Percentiles rank a stretch among this genome's conserved stretches.
Conservation (phyloP, 768 basidiomycete species). For the Omphalotus guepiniiformis region DNA sequence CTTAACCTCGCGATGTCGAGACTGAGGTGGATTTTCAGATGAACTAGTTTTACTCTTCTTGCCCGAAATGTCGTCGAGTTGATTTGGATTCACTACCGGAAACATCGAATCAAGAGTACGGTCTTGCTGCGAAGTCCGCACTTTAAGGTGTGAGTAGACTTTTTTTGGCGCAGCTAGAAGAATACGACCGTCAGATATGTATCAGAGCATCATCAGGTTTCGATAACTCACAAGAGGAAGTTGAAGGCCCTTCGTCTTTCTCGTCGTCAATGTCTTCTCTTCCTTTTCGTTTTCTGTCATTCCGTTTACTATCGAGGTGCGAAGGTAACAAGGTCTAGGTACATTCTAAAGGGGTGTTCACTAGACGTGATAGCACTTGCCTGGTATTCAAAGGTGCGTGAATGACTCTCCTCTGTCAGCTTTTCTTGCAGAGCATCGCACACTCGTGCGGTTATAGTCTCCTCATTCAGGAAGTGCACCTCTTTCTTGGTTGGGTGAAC, state of each 20-base stretch:
- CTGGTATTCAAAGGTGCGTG: constrained; percentile 72
- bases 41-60: not conserved
- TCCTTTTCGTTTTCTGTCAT: constrained; percentile 35
- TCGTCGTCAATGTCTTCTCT: constrained; percentile 27
- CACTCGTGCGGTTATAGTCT: constrained; percentile 73
- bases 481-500: constrained; percentile 98
- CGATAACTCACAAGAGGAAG: constrained; percentile 17
- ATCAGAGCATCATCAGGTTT: not conserved
- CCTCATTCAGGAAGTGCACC: constrained; percentile 92
- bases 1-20: constrained; percentile 50
- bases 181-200: not conserved
- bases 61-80: constrained; percentile 30
- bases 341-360: too few relatives aligned
- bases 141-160: constrained; percentile 79
- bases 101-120: constrained; percentile 97
- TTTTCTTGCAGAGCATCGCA: constrained; percentile 65
- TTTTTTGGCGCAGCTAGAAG: constrained; percentile 37
- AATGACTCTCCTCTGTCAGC: constrained; percentile 60
- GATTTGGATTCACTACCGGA: constrained; percentile 55
- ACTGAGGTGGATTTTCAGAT: constrained; percentile 10
- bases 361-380: constrained; percentile 29
- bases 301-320: constrained; percentile 18
- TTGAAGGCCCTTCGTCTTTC: constrained; percentile 24
- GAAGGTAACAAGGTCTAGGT: not conserved
- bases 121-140: constrained; percentile 82